Evolutionary conservation across 208 protist genomes (phyloP), one percentile per base, ranked within the genome.

Genomic region (Vickermania ingenoplastis): DNA sequence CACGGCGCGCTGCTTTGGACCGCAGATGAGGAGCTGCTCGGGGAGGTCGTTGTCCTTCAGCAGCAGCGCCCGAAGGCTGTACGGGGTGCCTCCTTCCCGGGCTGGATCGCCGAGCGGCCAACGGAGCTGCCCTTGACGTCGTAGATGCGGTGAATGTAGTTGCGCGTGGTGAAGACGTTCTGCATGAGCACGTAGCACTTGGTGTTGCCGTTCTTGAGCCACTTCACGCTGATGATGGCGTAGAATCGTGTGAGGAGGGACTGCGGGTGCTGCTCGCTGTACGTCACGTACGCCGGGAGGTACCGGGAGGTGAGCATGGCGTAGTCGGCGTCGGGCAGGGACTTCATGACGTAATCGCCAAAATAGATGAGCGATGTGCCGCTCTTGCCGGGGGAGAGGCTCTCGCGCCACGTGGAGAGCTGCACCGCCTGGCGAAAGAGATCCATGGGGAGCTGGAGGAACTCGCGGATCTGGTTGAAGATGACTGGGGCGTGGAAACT

Each of bases 101-200:
- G 72, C 59, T 75, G 61, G 5, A 75, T 59, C 2, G 79, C 85
- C 0, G 71, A 78, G 2, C 89, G 75, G 5, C 86, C 86, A 22
- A 91, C 81, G 11, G 83, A 87, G 58, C 84, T 95, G 45, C 93
- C 93, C 72, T 96, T 97, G 5, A 96, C 69, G 73, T 96, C 91
- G 63, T 93, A 96, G 53, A 88, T 86, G 27, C 82, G 77, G 63
- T 96, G 74, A 48, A 97, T 96, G 73, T 90, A 94, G 64, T 89
- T 78, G 3, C 64, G 63, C 5, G 91, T 92, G 22, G 69, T 65
- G 56, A 96, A 96, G 7, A 97, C 83, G 77, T 96, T 97, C 52
- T 91, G 84, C 89, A 96, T 97, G 5, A 96, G 66, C n/a, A 96
- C 79, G 64, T 94, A 95, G 49, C 74, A 75, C 57, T 81, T 72